These are phyloP conservation scores for Hypoxylon sp. DNA, from an alignment of 2,329 filamentous ascomycete species.

Conservation along the genomic window DNA sequence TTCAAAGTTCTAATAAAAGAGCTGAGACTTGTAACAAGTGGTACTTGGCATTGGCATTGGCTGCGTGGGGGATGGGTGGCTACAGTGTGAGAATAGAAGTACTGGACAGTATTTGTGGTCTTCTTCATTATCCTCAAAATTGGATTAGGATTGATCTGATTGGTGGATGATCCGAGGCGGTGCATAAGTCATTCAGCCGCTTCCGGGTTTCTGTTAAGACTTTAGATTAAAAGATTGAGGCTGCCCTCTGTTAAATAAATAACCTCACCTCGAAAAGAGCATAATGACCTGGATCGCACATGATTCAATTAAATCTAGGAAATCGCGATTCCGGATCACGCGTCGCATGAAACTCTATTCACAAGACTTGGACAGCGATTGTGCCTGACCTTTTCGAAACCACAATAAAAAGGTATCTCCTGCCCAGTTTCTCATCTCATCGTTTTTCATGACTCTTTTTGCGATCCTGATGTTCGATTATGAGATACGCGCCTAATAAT, in stretches of 20 bases:
- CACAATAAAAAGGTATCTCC: conserved; percentile 29
- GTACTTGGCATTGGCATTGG: conserved; percentile 7
- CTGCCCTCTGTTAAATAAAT: conserved; percentile 21
- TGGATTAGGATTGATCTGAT: conserved; percentile 8
- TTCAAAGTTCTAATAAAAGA: conserved; percentile 18
- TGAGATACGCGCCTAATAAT: conserved; percentile 1
- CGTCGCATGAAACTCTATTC: conserved; percentile 51
- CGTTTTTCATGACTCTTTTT: not conserved
- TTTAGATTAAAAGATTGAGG: conserved; percentile 8
- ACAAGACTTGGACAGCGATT: conserved; percentile 47
- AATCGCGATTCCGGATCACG: conserved; percentile 53
- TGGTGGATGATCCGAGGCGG: conserved; percentile 26
- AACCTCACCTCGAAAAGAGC: conserved; percentile 30
- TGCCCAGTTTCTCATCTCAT: not conserved
- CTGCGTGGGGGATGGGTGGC: not conserved
- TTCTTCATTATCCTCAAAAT: conserved; percentile 1
- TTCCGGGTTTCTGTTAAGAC: conserved; percentile 20
- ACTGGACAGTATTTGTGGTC: not conserved
- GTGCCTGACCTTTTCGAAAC: conserved; percentile 37
- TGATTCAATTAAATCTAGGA: conserved; percentile 35
- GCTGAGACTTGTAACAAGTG: conserved; percentile 12
- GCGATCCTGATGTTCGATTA: conserved; percentile 7
- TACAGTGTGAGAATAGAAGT: conserved; percentile 17
- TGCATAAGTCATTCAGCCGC: conserved; percentile 43
- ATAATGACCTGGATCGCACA: conserved; percentile 37